A percentile compares a stretch with the other conserved stretches of the same genome.
Evolutionary conservation across 768 basidiomycete species (phyloP).

Genomic region (Mycena latifolia): DNA sequence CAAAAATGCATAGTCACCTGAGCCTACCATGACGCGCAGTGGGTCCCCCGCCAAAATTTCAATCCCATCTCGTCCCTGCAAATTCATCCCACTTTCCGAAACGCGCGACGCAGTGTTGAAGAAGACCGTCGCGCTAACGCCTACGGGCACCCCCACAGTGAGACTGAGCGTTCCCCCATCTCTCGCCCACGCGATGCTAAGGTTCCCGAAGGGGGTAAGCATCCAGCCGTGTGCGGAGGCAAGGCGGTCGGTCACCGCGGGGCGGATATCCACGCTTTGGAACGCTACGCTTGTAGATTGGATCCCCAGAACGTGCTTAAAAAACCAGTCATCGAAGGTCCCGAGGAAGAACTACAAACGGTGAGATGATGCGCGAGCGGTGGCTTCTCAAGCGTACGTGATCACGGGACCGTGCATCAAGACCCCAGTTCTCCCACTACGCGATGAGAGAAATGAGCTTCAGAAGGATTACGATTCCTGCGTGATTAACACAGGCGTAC

Average conservation of each 20-base stretch:
- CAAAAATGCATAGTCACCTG: too few species aligned
- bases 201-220: constrained; percentile 44
- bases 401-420: constrained; percentile 44
- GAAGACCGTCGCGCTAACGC: constrained; percentile 39
- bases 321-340: constrained; percentile 48
- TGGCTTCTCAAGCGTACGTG: constrained; percentile 36
- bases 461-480: neutral
- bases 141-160: constrained; percentile 39
- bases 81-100: too few species aligned
- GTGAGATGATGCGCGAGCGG: neutral
- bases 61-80: too few species aligned
- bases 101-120: too few species aligned
- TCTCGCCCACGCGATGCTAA: constrained; percentile 38
- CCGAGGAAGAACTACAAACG: constrained; percentile 42
- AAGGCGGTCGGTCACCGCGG: constrained; percentile 32
- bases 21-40: too few species aligned
- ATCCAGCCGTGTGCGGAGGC: constrained; percentile 41
- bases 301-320: constrained; percentile 42
- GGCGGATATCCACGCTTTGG: constrained; percentile 40
- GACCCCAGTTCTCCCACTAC: constrained; percentile 48
- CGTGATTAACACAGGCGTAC: constrained; percentile 17
- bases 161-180: constrained; percentile 21
- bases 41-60: too few species aligned
- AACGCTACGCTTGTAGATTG: constrained; percentile 40
- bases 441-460: neutral